Base-by-base conservation (phyloP, 257 asterid genomes). In the Solanum megistacrolobum region DNA sequence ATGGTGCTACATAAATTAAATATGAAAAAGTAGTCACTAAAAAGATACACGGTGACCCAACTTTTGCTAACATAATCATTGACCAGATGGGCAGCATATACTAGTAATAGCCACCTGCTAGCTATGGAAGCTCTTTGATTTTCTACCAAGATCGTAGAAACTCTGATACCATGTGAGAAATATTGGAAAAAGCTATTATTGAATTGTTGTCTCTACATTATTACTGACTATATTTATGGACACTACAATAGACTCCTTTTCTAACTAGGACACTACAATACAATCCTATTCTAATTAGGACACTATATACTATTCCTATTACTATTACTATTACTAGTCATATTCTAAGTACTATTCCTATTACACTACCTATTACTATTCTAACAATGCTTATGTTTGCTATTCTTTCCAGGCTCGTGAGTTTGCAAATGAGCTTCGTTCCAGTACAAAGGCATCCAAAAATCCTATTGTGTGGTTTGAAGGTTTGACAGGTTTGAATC, bases 341-440 rank as follows among this genome's bases (percentile, higher is more conserved):
- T 55, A 55, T 55, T 55, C 65, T 55, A 18, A 18, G 65, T n/a
- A n/a, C n/a, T n/a, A n/a, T n/a, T n/a, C n/a, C n/a, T n/a, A n/a
- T n/a, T n/a, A n/a, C n/a, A n/a, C n/a, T n/a, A 55, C 65, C 65
- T 55, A 18, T 55, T 55, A 55, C 65, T 55, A 55, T 55, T 55
- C 65, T 55, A 55, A 55, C 10, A 55, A 18, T 82, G 41, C 69
- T 27, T 92, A 87, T 90, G 66, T 65, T 18, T 74, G 6, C 36
- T 60, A 41, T 84, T 90, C 55, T 84, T 88, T 72, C 58, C 94
- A 97, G 99, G 99, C 99, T 88, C 99, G 98, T 87, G 99, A 97
- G 88, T 96, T 96, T 92, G 96, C 99, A 76, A 96, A 94, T 91
- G 99, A 97, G 92, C 99, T 97, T 79, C 98, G 99, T 90, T 93